Evolutionary conservation across 129 eudicot species (phyloP).

Genomic region (Rutidosis leptorrhynchoides): DNA sequence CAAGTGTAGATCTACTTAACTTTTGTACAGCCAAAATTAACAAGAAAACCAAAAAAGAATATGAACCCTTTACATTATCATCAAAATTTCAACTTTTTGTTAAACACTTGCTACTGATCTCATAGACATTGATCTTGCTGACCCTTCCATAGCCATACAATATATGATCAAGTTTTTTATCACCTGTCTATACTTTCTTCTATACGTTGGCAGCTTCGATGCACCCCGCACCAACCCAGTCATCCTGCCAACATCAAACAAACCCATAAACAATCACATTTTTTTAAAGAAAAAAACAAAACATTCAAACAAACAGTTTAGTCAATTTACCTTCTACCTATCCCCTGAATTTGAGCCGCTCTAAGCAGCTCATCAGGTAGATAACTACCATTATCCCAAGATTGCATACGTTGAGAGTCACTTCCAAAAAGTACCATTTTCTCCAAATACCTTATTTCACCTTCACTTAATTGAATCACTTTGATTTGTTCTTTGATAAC

Average conservation of each 20-base stretch:
- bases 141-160: conserved; percentile 47
- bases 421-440: conserved; percentile 59
- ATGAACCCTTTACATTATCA: conserved; percentile 26
- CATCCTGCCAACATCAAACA: conserved; percentile 51
- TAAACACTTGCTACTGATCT: conserved; percentile 61
- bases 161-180: conserved; percentile 61
- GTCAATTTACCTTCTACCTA: conserved; percentile 61
- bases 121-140: conserved; percentile 48
- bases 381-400: conserved; percentile 83
- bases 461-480: conserved; percentile 56
- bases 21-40: conserved; percentile 32
- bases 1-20: conserved; percentile 15
- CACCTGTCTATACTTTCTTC: conserved; percentile 65
- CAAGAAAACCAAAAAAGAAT: conserved; percentile 19
- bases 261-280: background rate
- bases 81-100: conserved; percentile 25
- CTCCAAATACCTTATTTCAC: conserved; percentile 63
- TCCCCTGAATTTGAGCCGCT: conserved; percentile 85
- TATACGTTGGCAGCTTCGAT: conserved; percentile 83
- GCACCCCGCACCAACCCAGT: conserved; percentile 66
- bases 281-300: background rate
- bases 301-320: background rate
- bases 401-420: conserved; percentile 49
- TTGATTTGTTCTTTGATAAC: conserved; percentile 84
- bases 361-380: conserved; percentile 65